phyloP scores from a whole-genome alignment of 164 flowering plant genomes.

The Annona squamosa region DNA sequence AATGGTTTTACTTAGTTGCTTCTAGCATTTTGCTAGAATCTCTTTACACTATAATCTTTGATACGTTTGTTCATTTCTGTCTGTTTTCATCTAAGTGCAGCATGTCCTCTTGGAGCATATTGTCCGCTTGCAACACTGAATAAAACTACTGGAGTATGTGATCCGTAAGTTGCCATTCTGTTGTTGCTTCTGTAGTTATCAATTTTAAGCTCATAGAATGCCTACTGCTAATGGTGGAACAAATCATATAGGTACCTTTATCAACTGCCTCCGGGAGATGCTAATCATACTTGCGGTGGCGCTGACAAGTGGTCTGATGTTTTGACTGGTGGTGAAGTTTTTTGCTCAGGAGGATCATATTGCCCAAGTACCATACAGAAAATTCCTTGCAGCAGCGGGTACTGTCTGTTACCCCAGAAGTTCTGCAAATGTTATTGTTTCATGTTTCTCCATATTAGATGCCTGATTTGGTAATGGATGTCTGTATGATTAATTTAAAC shows the following conservation, averaged over 20 bases:
- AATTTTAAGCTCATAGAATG: conserved; percentile 7
- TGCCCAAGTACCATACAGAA: conserved; percentile 69
- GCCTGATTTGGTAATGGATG: conserved; percentile 5
- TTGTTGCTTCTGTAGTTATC: not conserved
- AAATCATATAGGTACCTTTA: conserved; percentile 63
- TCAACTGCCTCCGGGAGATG: conserved; percentile 69
- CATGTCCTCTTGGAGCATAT: conserved; percentile 89
- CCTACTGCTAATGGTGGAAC: conserved; percentile 17
- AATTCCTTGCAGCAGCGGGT: conserved; percentile 77
- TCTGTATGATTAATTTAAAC: not conserved
- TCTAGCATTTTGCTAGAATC: not conserved
- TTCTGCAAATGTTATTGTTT: conserved; percentile 5
- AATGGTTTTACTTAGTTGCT: not conserved
- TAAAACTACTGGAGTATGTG: conserved; percentile 66
- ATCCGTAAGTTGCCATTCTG: conserved; percentile 69
- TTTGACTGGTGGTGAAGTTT: conserved; percentile 50
- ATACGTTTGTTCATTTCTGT: conserved; percentile 5
- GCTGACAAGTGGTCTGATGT: conserved; percentile 92
- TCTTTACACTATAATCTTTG: not conserved
- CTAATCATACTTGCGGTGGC: conserved; percentile 84
- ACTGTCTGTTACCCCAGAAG: conserved; percentile 32
- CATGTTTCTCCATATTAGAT: not conserved
- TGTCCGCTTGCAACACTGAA: conserved; percentile 80
- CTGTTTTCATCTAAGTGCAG: conserved; percentile 32
- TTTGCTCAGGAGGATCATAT: conserved; percentile 90